Evolutionary conservation across 2,329 filamentous ascomycete genomes (phyloP).

Genomic region (Xylariaceae sp.): DNA sequence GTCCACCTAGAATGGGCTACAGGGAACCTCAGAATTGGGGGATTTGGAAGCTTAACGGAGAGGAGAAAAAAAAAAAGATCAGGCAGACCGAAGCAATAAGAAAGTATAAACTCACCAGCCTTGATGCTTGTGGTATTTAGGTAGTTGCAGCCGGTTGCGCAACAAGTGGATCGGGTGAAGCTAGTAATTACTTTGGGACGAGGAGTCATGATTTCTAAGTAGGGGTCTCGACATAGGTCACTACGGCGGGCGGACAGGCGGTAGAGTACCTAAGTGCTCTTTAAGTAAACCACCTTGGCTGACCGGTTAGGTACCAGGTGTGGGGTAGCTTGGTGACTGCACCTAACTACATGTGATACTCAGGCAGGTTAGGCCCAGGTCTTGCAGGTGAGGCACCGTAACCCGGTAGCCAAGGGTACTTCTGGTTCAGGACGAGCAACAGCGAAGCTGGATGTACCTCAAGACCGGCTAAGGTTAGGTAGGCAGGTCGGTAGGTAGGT

Average conservation of each 20-base stretch:
- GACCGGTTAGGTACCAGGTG: too few species aligned
- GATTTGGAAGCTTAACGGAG: background rate
- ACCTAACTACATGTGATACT: too few species aligned
- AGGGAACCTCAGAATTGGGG: background rate
- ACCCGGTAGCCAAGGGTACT: too few species aligned
- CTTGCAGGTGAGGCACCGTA: too few species aligned
- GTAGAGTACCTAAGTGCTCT: too few species aligned
- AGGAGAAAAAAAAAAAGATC: background rate
- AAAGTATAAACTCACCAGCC: conserved; percentile 15
- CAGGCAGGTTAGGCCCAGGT: too few species aligned
- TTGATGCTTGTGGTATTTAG: conserved; percentile 18
- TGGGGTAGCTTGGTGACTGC: too few species aligned
- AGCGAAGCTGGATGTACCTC: too few species aligned
- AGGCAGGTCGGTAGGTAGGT: background rate
- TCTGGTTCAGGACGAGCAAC: too few species aligned
- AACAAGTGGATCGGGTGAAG: conserved; percentile 14
- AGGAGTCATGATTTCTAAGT: conserved; percentile 19
- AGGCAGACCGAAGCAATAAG: conserved; percentile 6
- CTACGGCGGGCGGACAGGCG: too few species aligned
- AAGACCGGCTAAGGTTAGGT: background rate
- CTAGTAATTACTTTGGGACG: conserved; percentile 13
- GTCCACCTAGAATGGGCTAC: background rate
- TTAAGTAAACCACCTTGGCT: too few species aligned
- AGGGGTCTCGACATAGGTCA: conserved; percentile 14
- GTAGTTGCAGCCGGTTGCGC: conserved; percentile 21